Percentiles rank a stretch among this genome's conserved stretches.
These are phyloP conservation scores for Trichoderma sp. DNA, from an alignment of 2,329 filamentous ascomycete species.

Conservation along the genomic window DNA sequence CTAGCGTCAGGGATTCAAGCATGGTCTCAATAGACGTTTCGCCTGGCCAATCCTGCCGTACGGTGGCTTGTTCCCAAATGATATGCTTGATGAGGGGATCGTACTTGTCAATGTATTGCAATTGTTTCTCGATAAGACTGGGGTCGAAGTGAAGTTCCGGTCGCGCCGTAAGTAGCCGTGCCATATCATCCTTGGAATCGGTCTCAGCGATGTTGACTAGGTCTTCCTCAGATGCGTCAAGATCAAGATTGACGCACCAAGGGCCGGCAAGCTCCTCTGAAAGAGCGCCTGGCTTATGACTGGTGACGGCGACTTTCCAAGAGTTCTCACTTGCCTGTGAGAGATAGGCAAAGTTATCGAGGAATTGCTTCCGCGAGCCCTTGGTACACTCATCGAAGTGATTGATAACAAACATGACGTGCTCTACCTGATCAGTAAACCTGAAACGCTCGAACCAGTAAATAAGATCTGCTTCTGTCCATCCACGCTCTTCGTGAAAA, in stretches of 20 bases:
- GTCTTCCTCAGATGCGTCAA: background rate
- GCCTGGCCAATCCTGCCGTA: slow-evolving; percentile 11
- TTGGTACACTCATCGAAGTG: slow-evolving; percentile 21
- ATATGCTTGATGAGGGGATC: slow-evolving; percentile 13
- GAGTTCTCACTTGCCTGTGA: slow-evolving; percentile 13
- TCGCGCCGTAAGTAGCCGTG: slow-evolving; percentile 15
- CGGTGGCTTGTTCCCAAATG: slow-evolving; percentile 16
- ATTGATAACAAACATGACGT: slow-evolving; percentile 21
- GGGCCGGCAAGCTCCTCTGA: slow-evolving; percentile 11
- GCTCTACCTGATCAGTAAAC: slow-evolving; percentile 10
- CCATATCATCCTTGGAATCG: background rate
- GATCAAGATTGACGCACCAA: slow-evolving; percentile 15
- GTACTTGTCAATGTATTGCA: slow-evolving; percentile 22
- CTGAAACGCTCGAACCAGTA: slow-evolving; percentile 20
- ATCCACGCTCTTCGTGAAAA: slow-evolving; percentile 16
- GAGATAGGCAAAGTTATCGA: slow-evolving; percentile 18
- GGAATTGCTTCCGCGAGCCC: slow-evolving; percentile 18
- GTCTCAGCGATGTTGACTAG: background rate
- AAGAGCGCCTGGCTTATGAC: slow-evolving; percentile 16
- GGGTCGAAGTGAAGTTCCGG: slow-evolving; percentile 16
- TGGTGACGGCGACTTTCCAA: slow-evolving; percentile 20
- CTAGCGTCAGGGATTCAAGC: background rate
- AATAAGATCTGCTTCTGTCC: slow-evolving; percentile 20
- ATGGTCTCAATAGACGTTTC: slow-evolving; percentile 5
- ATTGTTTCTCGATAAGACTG: slow-evolving; percentile 19